phyloP scores from a whole-genome alignment of 2,329 filamentous ascomycete genomes.

The Apiospora malaysiana region DNA sequence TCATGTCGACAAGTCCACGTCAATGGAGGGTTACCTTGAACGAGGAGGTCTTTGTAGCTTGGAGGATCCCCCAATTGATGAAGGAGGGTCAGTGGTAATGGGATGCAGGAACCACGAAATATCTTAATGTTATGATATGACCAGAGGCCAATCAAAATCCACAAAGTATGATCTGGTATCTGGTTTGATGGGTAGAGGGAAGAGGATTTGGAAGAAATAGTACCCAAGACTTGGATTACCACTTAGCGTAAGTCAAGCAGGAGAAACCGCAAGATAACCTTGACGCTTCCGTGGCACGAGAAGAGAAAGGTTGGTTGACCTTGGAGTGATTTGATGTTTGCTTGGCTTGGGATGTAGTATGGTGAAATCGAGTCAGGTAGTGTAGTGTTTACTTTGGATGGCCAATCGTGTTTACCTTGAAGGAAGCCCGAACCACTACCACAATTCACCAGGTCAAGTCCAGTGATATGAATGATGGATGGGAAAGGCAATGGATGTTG shows the following conservation, averaged over 20 bases:
- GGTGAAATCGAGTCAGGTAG: neutral
- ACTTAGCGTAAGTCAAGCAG: neutral
- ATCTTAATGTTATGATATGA: neutral
- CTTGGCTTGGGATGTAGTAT: neutral
- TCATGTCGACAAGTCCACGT: neutral
- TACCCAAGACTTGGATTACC: neutral
- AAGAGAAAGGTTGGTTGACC: neutral
- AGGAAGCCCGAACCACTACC: neutral
- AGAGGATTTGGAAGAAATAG: neutral
- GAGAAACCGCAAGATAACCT: neutral
- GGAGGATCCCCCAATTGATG: neutral
- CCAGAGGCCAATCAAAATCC: neutral
- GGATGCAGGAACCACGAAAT: neutral
- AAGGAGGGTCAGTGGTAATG: neutral
- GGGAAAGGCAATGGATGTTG: slow-evolving; percentile 2
- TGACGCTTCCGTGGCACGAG: neutral
- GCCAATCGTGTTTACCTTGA: neutral
- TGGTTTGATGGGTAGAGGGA: neutral
- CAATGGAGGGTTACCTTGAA: neutral
- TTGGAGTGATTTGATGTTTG: neutral
- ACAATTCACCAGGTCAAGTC: neutral
- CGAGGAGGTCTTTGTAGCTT: neutral
- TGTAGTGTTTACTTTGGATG: neutral
- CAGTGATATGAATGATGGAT: neutral
- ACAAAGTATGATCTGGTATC: neutral